A percentile compares a stretch with the other conserved stretches of the same genome.
These are phyloP conservation scores for Vinca minor DNA, from an alignment of 257 asterid genomes.

Conservation along the genomic window DNA sequence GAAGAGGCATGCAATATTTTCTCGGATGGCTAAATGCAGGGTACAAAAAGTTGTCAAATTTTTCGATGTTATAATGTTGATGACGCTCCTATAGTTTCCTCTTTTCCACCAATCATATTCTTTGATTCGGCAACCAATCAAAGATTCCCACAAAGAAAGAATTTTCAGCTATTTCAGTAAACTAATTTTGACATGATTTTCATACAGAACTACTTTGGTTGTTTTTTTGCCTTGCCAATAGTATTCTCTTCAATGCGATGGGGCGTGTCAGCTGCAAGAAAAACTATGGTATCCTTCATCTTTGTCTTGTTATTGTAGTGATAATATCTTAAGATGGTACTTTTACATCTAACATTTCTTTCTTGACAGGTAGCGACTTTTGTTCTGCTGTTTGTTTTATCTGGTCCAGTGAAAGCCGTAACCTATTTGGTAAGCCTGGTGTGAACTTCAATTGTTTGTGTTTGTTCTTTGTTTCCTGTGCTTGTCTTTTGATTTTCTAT, in stretches of 20 bases:
- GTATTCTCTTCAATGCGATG: constrained; percentile 87
- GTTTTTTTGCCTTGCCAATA: constrained; percentile 88
- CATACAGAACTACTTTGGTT: constrained; percentile 75
- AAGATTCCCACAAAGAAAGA: neutral
- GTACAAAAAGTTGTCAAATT: neutral
- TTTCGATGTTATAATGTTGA: neutral
- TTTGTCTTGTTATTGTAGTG: constrained; percentile 1
- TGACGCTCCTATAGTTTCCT: too few relatives aligned
- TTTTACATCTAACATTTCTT: constrained; percentile 8
- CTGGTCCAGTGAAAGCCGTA: constrained; percentile 92
- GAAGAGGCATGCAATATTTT: neutral
- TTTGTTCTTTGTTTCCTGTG: constrained; percentile 11
- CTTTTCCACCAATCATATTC: neutral
- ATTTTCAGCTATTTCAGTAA: neutral
- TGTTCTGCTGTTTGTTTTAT: constrained; percentile 67
- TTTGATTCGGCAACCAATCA: neutral
- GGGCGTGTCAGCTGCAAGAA: constrained; percentile 87
- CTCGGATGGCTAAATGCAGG: neutral
- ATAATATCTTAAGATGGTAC: neutral
- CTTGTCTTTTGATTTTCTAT: constrained; percentile 6
- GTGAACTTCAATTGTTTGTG: neutral
- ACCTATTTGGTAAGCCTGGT: constrained; percentile 67
- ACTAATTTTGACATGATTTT: constrained; percentile 10
- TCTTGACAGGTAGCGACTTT: constrained; percentile 69
- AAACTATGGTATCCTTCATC: constrained; percentile 60